Evolutionary conservation across 129 eudicot genomes (phyloP), one percentile per base, ranked within the genome.

Genomic region (Chrysanthemum lavandulifolium): DNA sequence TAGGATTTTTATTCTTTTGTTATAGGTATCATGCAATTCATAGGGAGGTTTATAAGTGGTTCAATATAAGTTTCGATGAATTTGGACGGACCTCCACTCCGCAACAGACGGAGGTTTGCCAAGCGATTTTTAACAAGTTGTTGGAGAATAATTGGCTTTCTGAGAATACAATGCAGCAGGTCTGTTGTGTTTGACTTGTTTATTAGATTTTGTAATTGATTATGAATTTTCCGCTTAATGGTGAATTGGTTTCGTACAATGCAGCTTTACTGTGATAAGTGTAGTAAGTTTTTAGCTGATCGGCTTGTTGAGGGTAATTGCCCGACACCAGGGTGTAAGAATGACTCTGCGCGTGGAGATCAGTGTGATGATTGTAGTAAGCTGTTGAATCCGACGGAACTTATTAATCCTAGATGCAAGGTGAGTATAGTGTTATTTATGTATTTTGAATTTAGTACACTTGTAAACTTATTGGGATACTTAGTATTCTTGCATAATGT

Each of bases 341-440:
- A 94, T 82, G 97, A 87, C 70, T 86, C 99, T 79, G 99, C 99
- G 29, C 88, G 99, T 71, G 99, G 99, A 18, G 99, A 94, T 84
- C 97, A 94, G 65, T 94, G 97, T 78, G 99, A 94, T 61, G 86
- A 94, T 47, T 94, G 99, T 74, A 89, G 94, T 21, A 88, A 88
- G 82, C 88, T 90, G n/a, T 72, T 95, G 59, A 91, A 95, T 81
- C 96, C 99, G 18, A 86, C 96, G 5, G 99, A 95, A 74, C 78
- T 95, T 21, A 67, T 80, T 40, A 81, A 84, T 51, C 99, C 99
- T n/a, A 85, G 79, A 78, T 95, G 99, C 94, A 95, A 95, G 96
- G 99, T 88, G 40, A 59, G 53, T 21, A 43, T 16, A 48, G 27
- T 10, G 33, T 63, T 73, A 6, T 14, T 58, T n/a, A 73, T 61